Percentiles rank a stretch among this genome's conserved stretches.
Evolutionary conservation across 805 yeast genomes (phyloP).

Genomic region (Candida alai): DNA sequence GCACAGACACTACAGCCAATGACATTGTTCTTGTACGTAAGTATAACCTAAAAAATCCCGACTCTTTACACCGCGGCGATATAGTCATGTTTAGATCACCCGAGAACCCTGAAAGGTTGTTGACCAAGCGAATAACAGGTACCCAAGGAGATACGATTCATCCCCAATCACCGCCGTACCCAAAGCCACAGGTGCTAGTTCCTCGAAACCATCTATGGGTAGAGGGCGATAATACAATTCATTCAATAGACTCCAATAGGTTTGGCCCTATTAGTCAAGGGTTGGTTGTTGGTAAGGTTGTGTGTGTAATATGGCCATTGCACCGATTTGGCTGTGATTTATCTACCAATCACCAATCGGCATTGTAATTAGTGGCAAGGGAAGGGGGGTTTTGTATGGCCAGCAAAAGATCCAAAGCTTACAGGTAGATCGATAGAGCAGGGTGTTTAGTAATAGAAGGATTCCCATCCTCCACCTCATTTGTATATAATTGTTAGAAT

Average conservation of each 20-base stretch:
- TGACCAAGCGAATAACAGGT: conserved; percentile 78
- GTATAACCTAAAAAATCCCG: conserved; percentile 47
- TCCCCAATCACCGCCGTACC: conserved; percentile 61
- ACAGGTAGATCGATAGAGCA: too few relatives aligned
- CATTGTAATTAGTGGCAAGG: neutral
- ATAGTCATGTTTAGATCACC: conserved; percentile 79
- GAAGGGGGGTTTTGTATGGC: too few relatives aligned
- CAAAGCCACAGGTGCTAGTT: conserved; percentile 53
- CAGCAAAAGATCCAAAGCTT: too few relatives aligned
- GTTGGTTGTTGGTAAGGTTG: conserved; percentile 72
- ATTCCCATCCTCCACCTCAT: too few relatives aligned
- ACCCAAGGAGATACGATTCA: conserved; percentile 64
- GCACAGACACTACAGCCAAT: conserved; percentile 36
- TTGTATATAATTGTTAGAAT: too few relatives aligned
- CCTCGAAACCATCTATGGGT: conserved; percentile 90
- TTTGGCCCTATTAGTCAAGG: conserved; percentile 89
- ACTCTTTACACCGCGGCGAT: conserved; percentile 56
- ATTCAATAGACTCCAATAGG: conserved; percentile 78
- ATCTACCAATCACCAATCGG: conserved; percentile 1
- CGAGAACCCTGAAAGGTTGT: conserved; percentile 66
- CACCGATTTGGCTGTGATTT: conserved; percentile 27
- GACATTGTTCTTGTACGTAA: conserved; percentile 73
- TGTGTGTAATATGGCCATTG: conserved; percentile 65
- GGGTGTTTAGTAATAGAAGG: too few relatives aligned
- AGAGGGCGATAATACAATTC: conserved; percentile 82